A percentile compares a stretch with the other conserved stretches of the same genome.
These are phyloP conservation scores for Cyclaneusma minus DNA, from an alignment of 2,329 filamentous ascomycete genomes.

Conservation along the genomic window DNA sequence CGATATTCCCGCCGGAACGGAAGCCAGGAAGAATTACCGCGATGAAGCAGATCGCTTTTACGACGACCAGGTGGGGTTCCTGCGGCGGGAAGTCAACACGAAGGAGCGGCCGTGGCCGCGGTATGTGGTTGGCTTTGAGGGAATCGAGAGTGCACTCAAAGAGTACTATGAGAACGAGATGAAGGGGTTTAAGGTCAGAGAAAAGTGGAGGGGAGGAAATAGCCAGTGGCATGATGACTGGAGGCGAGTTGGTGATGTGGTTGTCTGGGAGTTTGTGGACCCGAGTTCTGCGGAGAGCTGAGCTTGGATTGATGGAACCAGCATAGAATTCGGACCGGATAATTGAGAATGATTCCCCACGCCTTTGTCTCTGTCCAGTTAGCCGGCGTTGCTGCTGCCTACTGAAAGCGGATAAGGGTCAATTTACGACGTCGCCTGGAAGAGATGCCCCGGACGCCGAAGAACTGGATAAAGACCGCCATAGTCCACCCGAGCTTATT, in stretches of 20 bases:
- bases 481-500: too few species aligned
- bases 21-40: constrained; percentile 51
- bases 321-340: not conserved
- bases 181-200: constrained; percentile 26
- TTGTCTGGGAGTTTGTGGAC: constrained; percentile 37
- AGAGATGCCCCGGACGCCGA: too few species aligned
- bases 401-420: too few species aligned
- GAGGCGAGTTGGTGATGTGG: constrained; percentile 36
- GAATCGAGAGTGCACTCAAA: constrained; percentile 31
- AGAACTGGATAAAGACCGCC: too few species aligned
- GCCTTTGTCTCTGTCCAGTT: too few species aligned
- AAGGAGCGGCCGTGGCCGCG: constrained; percentile 28
- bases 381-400: too few species aligned
- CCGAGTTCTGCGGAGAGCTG: not conserved
- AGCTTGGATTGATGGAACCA: constrained; percentile 1
- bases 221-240: constrained; percentile 47
- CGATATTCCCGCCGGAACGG: constrained; percentile 38
- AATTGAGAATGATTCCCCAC: too few species aligned
- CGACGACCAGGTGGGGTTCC: constrained; percentile 40
- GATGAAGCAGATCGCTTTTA: constrained; percentile 94
- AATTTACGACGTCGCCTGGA: too few species aligned
- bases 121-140: constrained; percentile 46
- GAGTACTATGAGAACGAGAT: constrained; percentile 26
- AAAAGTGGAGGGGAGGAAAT: constrained; percentile 42
- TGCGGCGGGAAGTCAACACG: constrained; percentile 21